Percentiles rank a stretch among this genome's conserved stretches.
Conservation (phyloP, 495 filamentous ascomycete species). For the Entonaema liquescens region DNA sequence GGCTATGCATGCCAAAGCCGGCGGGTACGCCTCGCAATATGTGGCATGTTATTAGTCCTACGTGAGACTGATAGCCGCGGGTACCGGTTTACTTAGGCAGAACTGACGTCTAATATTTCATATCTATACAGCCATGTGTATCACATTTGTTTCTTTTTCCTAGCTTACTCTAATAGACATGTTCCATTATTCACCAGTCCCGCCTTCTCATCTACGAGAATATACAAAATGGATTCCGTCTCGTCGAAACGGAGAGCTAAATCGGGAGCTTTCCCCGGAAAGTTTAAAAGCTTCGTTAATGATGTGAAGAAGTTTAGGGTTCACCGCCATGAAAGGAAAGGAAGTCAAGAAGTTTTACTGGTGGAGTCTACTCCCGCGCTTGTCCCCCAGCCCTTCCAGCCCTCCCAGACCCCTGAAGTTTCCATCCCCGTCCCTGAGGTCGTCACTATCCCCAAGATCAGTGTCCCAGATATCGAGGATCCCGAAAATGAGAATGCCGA, state of each 20-base stretch:
- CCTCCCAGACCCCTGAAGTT: not conserved
- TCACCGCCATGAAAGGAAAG: conserved; percentile 33
- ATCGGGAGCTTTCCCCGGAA: conserved; percentile 37
- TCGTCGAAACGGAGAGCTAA: conserved; percentile 25
- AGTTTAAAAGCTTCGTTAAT: conserved; percentile 42
- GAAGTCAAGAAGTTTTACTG: conserved; percentile 16
- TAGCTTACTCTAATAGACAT: conserved; percentile 18
- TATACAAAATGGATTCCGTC: conserved; percentile 31
- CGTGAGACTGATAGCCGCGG: conserved; percentile 18
- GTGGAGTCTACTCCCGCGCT: conserved; percentile 17
- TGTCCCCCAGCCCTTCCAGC: conserved; percentile 7
- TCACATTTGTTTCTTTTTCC: conserved; percentile 3
- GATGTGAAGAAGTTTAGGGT: conserved; percentile 42
- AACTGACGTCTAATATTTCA: conserved; percentile 23
- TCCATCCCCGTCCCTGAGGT: not conserved
- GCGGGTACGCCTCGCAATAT: conserved; percentile 20
- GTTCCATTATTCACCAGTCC: conserved; percentile 23
- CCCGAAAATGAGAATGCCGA: not conserved
- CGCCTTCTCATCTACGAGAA: conserved; percentile 11
- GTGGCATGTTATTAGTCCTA: conserved; percentile 34
- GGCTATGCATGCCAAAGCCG: conserved; percentile 20
- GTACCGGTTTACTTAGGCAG: conserved; percentile 23
- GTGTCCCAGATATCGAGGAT: not conserved
- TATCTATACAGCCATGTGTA: conserved; percentile 24
- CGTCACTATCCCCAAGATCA: conserved; percentile 3